Evolutionary conservation across 148 eudicot species (phyloP), one percentile per base, ranked within the genome.

Genomic region (Spergularia marina): DNA sequence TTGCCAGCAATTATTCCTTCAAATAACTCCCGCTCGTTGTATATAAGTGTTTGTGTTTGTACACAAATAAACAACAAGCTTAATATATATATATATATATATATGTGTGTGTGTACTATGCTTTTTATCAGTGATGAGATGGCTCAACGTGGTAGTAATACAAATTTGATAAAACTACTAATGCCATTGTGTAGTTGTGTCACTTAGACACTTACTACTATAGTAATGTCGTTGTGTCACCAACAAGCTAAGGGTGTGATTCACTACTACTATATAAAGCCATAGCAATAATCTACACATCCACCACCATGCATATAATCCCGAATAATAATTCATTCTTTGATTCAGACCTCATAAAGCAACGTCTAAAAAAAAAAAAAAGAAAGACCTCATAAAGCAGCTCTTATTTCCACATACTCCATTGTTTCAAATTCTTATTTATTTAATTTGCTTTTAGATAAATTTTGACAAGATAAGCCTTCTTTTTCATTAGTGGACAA

Each of bases 301-400:
- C 72, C 72, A 69, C 72, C 51, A 67, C 53, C 36, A 30, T 30
- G 36, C 36, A 44, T 44, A 44, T 44, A 44, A 44, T 6, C 21
- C 9, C 1, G 7, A 69, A 1, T 20, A 53, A 70, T 70, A 53
- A 70, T 70, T 54, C 73, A 70, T 53, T 53, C 53, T 21, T 59
- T 70, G 60, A 76, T 59, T 25, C 69, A 30, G 74, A 76, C 79
- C 58, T 53, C 20, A 70, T 44, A 23, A 58, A 15, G 57, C 25
- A 23, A 23, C 25, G 25, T 23, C 25, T 23, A 23, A 23, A 23
- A 23, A 23, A 23, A 23, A 23, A 23, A 23, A 23, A 23, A 23
- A 23, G 1, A 23, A 23, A 23, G 25, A 23, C 25, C 25, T 23
- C 25, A 23, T 68, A 68, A 76, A 76, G 65, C 44, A 64, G 60